These are phyloP conservation scores for Phialophora verrucosa DNA, from an alignment of 2,329 filamentous ascomycete genomes.

Conservation along the genomic window DNA sequence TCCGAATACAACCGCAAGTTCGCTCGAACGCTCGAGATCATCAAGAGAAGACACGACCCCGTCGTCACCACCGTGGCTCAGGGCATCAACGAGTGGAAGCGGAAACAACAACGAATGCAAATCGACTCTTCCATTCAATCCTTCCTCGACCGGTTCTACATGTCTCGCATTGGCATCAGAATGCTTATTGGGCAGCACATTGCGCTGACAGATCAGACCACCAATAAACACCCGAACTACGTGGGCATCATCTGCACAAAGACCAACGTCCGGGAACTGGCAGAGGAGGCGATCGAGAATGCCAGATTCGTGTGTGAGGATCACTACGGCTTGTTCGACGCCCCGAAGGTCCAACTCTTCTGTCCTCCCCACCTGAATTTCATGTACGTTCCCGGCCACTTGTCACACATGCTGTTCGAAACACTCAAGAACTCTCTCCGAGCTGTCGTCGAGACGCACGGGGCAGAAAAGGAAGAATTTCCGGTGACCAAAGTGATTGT, in stretches of 20 bases:
- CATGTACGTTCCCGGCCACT: conserved; percentile 99
- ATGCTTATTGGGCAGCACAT: conserved; percentile 99
- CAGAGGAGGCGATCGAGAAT: conserved; percentile 97
- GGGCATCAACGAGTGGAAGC: conserved; percentile 97
- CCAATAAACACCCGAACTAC: conserved; percentile 87
- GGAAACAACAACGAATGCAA: conserved; percentile 93
- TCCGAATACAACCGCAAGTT: conserved; percentile 94
- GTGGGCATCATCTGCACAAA: conserved; percentile 99
- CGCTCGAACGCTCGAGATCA: conserved; percentile 83
- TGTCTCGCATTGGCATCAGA: conserved; percentile 98
- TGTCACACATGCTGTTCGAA: conserved; percentile 99
- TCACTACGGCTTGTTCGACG: conserved; percentile 96
- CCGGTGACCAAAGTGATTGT: conserved; percentile 97
- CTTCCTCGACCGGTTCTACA: conserved; percentile 98
- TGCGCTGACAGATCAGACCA: conserved; percentile 89
- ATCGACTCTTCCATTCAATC: conserved; percentile 95
- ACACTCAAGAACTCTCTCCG: conserved; percentile 97
- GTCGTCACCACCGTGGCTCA: conserved; percentile 98
- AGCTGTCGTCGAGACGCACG: conserved; percentile 93
- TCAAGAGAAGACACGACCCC: conserved; percentile 94
- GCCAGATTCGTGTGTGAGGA: conserved; percentile 99
- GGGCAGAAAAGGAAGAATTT: conserved; percentile 93
- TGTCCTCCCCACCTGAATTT: conserved; percentile 94
- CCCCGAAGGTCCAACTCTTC: conserved; percentile 93
- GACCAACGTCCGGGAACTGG: conserved; percentile 93